A percentile compares a stretch with the other conserved stretches of the same genome.
Conservation (phyloP, 257 asterid genomes). For the Nicotiana attenuata region DNA sequence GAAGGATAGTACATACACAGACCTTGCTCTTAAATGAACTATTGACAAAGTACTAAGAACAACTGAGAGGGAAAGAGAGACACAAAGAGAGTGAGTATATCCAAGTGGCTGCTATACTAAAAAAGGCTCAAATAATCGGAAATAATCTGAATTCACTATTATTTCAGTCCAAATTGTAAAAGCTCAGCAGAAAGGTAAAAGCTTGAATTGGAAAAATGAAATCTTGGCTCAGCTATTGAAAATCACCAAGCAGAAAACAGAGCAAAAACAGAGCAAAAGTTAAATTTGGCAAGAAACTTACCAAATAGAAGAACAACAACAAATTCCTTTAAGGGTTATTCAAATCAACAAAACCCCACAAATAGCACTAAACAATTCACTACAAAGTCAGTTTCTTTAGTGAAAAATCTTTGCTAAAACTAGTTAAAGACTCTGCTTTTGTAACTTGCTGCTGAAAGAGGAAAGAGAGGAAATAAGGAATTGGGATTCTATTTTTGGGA, state of each 20-base stretch:
- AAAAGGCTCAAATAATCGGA: neutral
- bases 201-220: neutral
- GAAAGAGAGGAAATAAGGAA: neutral
- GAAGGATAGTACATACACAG: too few species aligned
- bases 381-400: constrained; percentile 5
- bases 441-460: neutral
- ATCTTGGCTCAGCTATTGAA: neutral
- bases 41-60: too few species aligned
- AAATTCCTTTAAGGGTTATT: constrained; percentile 27
- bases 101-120: neutral
- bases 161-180: neutral
- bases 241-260: neutral
- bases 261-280: neutral
- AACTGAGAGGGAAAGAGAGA: neutral
- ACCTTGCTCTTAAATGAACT: too few species aligned
- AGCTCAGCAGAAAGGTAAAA: neutral
- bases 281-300: constrained; percentile 29
- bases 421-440: neutral
- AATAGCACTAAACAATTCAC: constrained; percentile 17
- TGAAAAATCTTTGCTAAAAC: neutral
- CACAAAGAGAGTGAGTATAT: neutral
- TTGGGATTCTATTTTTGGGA: neutral
- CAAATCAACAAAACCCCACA: constrained; percentile 27
- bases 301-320: constrained; percentile 25
- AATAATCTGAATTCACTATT: neutral